phyloP scores from a whole-genome alignment of 768 basidiomycete genomes.

The Rhodotorula sphaerocarpa region DNA sequence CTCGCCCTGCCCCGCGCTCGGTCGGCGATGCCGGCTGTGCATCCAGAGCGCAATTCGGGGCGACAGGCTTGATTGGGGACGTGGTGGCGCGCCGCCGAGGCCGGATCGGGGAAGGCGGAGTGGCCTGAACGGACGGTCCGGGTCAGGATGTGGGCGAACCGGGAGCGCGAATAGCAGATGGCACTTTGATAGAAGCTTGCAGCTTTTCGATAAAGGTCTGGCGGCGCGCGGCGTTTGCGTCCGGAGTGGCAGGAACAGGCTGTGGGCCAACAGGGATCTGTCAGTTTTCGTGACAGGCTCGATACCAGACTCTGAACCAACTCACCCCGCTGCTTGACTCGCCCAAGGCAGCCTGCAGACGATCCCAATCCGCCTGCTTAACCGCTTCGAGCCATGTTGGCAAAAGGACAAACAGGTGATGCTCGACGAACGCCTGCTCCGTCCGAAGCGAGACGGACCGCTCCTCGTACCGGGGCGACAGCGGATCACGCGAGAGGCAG shows the following conservation, averaged over 20 bases:
- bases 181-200: constrained; percentile 11
- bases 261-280: not conserved
- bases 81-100: not conserved
- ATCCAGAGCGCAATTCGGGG: no score
- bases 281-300: no score
- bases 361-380: constrained; percentile 4
- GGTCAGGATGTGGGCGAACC: not conserved
- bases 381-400: constrained; percentile 24
- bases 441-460: constrained; percentile 12
- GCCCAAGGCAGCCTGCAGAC: constrained; percentile 2
- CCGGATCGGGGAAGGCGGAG: not conserved
- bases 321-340: not conserved
- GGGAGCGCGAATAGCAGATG: not conserved
- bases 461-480: constrained; percentile 1
- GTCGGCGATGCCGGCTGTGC: not conserved
- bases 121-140: not conserved
- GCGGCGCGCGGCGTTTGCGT: accelerated
- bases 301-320: no score
- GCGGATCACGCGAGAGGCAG: constrained; percentile 25
- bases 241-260: not conserved
- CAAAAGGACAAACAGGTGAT: constrained; percentile 22
- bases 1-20: not conserved
- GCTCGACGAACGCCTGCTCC: constrained; percentile 20
- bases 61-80: not conserved
- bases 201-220: constrained; percentile 22